Evolutionary conservation across 1,284 basidiomycete genomes (phyloP).

Genomic region (Ustilago tritici): DNA sequence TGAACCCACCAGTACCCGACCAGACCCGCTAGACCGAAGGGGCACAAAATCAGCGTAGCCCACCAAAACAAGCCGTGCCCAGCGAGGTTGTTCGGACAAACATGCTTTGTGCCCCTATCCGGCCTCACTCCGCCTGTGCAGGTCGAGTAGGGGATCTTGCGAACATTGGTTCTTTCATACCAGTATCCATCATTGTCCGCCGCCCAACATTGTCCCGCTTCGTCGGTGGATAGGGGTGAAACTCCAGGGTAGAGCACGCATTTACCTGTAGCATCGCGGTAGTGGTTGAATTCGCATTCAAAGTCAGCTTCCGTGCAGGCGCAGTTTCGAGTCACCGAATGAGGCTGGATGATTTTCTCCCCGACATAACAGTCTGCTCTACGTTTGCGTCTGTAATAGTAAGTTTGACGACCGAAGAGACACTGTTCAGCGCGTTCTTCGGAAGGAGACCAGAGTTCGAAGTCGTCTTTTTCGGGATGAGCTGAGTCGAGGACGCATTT

Average conservation of each 20-base stretch:
- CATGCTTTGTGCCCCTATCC: constrained; percentile 61
- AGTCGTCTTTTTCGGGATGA: constrained; percentile 61
- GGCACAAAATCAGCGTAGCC: constrained; percentile 57
- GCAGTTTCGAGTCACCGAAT: constrained; percentile 55
- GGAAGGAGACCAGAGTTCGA: constrained; percentile 68
- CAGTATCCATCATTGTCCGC: constrained; percentile 61
- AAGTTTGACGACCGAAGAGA: constrained; percentile 66
- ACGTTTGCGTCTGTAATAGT: constrained; percentile 66
- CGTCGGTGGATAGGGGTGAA: constrained; percentile 42
- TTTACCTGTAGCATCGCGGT: constrained; percentile 51
- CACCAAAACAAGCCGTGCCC: constrained; percentile 65
- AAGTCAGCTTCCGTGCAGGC: constrained; percentile 65
- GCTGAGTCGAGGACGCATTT: constrained; percentile 60
- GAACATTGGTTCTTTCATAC: constrained; percentile 66
- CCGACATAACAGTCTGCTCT: constrained; percentile 66
- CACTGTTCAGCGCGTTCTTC: constrained; percentile 65
- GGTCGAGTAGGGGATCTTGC: constrained; percentile 64
- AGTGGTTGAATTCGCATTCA: constrained; percentile 69
- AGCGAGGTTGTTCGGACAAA: constrained; percentile 50
- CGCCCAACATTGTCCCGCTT: constrained; percentile 56
- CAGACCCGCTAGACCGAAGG: constrained; percentile 49
- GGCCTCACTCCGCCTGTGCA: constrained; percentile 61
- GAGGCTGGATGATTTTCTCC: constrained; percentile 57
- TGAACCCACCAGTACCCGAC: constrained; percentile 71
- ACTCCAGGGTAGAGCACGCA: constrained; percentile 63